A percentile compares a stretch with the other conserved stretches of the same genome.
Conservation (phyloP, 306 rosid genomes). For the Vigna trinervia region DNA sequence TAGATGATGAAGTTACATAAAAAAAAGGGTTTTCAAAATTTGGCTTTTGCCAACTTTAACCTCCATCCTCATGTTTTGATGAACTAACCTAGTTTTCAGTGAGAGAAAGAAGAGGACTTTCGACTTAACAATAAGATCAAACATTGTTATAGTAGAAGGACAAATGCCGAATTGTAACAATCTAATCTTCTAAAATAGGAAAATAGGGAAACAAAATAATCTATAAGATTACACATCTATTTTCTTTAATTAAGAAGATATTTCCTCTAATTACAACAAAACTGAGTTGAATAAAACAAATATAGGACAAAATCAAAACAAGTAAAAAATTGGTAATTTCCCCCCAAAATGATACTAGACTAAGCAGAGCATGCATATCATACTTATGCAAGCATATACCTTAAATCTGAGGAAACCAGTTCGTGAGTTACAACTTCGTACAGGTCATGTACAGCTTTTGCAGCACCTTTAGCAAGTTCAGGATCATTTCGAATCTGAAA, state of each 20-base stretch:
- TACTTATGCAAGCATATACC: constrained; percentile 56
- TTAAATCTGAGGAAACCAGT: constrained; percentile 74
- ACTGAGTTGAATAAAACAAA: neutral
- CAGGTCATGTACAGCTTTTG: constrained; percentile 73
- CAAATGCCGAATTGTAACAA: neutral
- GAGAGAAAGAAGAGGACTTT: neutral
- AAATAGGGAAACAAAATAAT: no score
- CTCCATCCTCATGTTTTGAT: neutral
- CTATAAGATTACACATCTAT: no score
- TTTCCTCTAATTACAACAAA: neutral
- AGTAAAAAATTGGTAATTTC: neutral
- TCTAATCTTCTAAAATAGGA: no score
- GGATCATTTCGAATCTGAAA: constrained; percentile 80
- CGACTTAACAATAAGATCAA: neutral
- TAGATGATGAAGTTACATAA: neutral
- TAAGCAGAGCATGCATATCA: constrained; percentile 12
- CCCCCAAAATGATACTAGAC: neutral
- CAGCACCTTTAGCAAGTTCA: constrained; percentile 84
- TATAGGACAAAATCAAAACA: neutral
- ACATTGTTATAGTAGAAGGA: neutral
- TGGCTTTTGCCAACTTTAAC: neutral
- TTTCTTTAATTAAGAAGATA: no score
- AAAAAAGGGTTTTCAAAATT: neutral
- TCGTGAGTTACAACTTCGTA: constrained; percentile 89
- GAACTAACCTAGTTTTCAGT: neutral